Percentiles rank a stretch among this genome's conserved stretches.
Evolutionary conservation across 2,329 filamentous ascomycete species (phyloP).

Genomic region (Cephalotrichum gorgonifer): DNA sequence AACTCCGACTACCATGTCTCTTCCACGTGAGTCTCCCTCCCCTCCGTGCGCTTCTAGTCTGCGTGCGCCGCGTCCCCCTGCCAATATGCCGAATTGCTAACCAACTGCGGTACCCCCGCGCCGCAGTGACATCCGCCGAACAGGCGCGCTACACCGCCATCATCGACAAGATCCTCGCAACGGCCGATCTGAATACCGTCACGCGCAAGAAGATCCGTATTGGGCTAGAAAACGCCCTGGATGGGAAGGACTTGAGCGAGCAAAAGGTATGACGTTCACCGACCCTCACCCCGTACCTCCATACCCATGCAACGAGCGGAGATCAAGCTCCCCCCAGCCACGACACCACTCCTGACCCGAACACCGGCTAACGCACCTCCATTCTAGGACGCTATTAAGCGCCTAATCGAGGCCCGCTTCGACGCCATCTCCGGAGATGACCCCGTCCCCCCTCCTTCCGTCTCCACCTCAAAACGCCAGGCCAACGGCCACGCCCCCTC

Average conservation of each 20-base stretch:
- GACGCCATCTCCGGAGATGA: conserved; percentile 53
- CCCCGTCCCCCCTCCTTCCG: conserved; percentile 30
- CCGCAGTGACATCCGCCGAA: conserved; percentile 38
- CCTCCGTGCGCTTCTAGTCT: too few relatives aligned
- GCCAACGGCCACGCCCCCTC: conserved; percentile 16
- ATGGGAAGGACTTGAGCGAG: conserved; percentile 45
- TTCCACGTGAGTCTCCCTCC: background rate
- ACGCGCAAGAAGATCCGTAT: conserved; percentile 53
- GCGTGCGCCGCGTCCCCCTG: background rate
- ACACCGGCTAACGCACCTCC: background rate
- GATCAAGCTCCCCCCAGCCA: background rate
- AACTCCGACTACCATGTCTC: conserved; percentile 5
- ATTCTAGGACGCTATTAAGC: conserved; percentile 51
- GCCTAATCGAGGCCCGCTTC: conserved; percentile 63
- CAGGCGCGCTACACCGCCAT: conserved; percentile 42
- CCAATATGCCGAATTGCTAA: background rate
- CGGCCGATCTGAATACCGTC: conserved; percentile 50
- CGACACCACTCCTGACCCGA: background rate
- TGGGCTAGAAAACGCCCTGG: conserved; percentile 42
- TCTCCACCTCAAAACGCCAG: conserved; percentile 23
- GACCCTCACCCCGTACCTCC: background rate
- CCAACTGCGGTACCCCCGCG: background rate
- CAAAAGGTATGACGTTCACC: conserved; percentile 38
- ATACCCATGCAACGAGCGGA: too few relatives aligned
- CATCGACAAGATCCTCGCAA: conserved; percentile 49